Evolutionary conservation across 1,284 basidiomycete species (phyloP).

Genomic region (Melampsora larici-populina): DNA sequence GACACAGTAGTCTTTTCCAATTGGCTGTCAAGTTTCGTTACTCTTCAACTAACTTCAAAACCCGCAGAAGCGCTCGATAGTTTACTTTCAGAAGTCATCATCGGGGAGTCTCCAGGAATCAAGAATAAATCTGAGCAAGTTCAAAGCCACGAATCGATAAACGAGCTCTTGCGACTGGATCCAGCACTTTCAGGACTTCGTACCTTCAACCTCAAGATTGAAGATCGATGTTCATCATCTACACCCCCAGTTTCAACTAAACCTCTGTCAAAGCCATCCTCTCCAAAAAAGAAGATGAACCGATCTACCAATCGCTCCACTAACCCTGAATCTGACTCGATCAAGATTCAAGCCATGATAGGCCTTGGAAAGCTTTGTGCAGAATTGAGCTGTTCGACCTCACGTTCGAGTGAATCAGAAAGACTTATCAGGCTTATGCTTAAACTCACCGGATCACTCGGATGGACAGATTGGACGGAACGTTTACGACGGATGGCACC

Average conservation of each 20-base stretch:
- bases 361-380: constrained; percentile 29
- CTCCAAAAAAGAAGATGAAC: constrained; percentile 23
- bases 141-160: not conserved
- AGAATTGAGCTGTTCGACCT: constrained; percentile 30
- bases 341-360: constrained; percentile 36
- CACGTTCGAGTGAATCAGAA: constrained; percentile 12
- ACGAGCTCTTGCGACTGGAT: constrained; percentile 27
- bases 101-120: constrained; percentile 7
- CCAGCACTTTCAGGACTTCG: constrained; percentile 20
- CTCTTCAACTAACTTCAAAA: not conserved
- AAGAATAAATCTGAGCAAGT: not conserved
- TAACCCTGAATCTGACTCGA: not conserved
- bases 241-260: not conserved
- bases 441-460: constrained; percentile 17
- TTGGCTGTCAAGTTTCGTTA: constrained; percentile 25
- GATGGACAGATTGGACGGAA: constrained; percentile 41
- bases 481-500: constrained; percentile 16
- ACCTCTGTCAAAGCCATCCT: constrained; percentile 16
- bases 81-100: constrained; percentile 20
- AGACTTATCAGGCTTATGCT: constrained; percentile 25
- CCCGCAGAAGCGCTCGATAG: constrained; percentile 12
- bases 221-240: not conserved
- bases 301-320: constrained; percentile 6
- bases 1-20: constrained; percentile 17
- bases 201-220: not conserved